Base-by-base conservation (phyloP, 441 rosid genomes). In the Erodium texanum region DNA sequence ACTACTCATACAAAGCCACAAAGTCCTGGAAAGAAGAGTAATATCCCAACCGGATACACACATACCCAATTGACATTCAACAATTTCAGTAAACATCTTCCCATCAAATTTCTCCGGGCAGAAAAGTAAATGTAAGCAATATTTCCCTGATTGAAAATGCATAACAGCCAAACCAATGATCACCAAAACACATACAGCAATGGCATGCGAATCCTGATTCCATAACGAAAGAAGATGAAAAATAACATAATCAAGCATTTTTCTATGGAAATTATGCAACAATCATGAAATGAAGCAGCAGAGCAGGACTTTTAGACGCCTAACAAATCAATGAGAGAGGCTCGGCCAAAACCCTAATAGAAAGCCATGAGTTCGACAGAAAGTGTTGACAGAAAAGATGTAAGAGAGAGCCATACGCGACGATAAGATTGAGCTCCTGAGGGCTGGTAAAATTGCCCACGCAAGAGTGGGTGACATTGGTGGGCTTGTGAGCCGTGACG, bases 401-500 rank as follows among this genome's bases (percentile, higher is more conserved):
- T 20, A 65, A 52, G 36, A 14, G 45, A 67, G 62, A 24, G 15
- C 48, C 70, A 43, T 82, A 91, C 99, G 99, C 97, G 3, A 85
- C 77, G 65, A 94, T 92, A 83, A 94, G 99, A 77, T 94, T 94
- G 73, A 91, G 97, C 73, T 92, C 98, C 38, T 88, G 96, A 62
- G 98, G 87, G 67, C 85, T 74, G 68, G 99, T 94, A 90, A 94
- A 89, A 84, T 94, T 94, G 78, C 99, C 99, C 63, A 94, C 99
- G 71, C 97, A 91, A 0, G 99, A 93, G 78, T 93, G 96, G 58
- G 96, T 87, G 61, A 89, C 97, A 79, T 89, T 89, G 48, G 97
- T 94, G 62, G 99, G 99, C 79, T 94, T 94, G 81, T 94, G 99
- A 69, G 99, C 99, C 74, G 99, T 89, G 0, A 94, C 99, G 59